These are phyloP conservation scores for Colletotrichum sp. DNA, from an alignment of 2,329 filamentous ascomycete species.

Conservation along the genomic window DNA sequence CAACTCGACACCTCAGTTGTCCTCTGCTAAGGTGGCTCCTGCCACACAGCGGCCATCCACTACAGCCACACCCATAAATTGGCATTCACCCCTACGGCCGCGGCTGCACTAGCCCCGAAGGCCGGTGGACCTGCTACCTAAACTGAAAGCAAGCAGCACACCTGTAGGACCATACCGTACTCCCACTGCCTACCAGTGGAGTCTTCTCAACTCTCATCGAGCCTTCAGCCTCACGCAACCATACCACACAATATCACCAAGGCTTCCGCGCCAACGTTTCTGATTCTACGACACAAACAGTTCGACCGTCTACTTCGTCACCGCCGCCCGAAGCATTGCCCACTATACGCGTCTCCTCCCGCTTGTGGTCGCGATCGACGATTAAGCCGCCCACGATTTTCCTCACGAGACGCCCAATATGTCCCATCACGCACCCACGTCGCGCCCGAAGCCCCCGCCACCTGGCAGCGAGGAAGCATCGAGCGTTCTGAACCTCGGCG, in stretches of 20 bases:
- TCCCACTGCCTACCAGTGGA: neutral
- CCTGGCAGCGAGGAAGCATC: conserved; percentile 89
- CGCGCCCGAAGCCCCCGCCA: conserved; percentile 70
- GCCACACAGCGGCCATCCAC: neutral
- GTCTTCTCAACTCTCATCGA: neutral
- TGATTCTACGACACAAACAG: neutral
- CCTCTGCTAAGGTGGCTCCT: neutral
- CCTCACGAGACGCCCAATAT: neutral
- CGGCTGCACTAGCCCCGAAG: conserved; percentile 8
- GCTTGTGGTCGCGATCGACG: neutral
- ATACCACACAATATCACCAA: neutral
- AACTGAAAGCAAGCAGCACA: neutral
- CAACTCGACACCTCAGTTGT: neutral
- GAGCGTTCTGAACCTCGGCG: conserved; percentile 81
- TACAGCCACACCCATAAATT: neutral
- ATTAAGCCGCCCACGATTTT: neutral
- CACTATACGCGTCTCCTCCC: neutral
- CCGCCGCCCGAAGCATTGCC: neutral
- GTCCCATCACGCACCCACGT: conserved; percentile 41
- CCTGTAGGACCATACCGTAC: neutral
- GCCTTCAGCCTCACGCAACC: conserved; percentile 10
- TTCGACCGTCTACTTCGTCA: neutral
- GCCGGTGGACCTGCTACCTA: neutral
- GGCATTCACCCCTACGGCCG: neutral
- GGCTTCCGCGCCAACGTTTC: neutral